A percentile compares a stretch with the other conserved stretches of the same genome.
These are phyloP conservation scores for Colletotrichum nymphaeae DNA, from an alignment of 2,329 filamentous ascomycete genomes.

Conservation along the genomic window DNA sequence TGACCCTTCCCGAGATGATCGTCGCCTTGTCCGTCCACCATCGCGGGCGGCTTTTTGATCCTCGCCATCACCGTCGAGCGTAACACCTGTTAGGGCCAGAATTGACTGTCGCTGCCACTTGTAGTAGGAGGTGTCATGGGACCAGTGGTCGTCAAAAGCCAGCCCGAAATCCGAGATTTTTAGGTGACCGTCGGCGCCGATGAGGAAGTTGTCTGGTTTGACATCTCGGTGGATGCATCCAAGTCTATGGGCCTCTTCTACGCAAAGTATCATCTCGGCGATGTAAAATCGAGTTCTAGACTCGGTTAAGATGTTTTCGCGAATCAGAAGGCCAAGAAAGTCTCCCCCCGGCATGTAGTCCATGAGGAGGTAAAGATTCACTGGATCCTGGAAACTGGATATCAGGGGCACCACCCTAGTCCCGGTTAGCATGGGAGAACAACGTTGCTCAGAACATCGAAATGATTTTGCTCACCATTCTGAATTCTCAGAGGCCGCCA, in stretches of 20 bases:
- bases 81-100: slow-evolving; percentile 79
- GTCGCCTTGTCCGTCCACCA: background rate
- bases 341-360: slow-evolving; percentile 98
- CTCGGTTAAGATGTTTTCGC: slow-evolving; percentile 86
- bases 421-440: background rate
- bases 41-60: slow-evolving; percentile 56
- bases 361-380: slow-evolving; percentile 93
- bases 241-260: slow-evolving; percentile 90
- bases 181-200: slow-evolving; percentile 87
- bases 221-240: slow-evolving; percentile 95
- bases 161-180: slow-evolving; percentile 98
- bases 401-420: slow-evolving; percentile 85
- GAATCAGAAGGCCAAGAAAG: slow-evolving; percentile 87
- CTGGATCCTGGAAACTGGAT: slow-evolving; percentile 87
- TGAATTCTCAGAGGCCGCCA: slow-evolving; percentile 89
- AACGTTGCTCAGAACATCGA: background rate
- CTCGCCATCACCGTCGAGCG: slow-evolving; percentile 77
- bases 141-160: slow-evolving; percentile 95
- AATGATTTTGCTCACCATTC: slow-evolving; percentile 66
- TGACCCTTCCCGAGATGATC: slow-evolving; percentile 8
- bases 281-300: slow-evolving; percentile 85
- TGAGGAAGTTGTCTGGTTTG: slow-evolving; percentile 97
- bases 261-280: slow-evolving; percentile 94
- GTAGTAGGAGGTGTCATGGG: slow-evolving; percentile 89
- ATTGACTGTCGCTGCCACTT: slow-evolving; percentile 84